Percentiles rank a stretch among this genome's conserved stretches.
Evolutionary conservation across 371 early-diverging fungal genomes (phyloP).

Genomic region (Haplosporangium sp.): DNA sequence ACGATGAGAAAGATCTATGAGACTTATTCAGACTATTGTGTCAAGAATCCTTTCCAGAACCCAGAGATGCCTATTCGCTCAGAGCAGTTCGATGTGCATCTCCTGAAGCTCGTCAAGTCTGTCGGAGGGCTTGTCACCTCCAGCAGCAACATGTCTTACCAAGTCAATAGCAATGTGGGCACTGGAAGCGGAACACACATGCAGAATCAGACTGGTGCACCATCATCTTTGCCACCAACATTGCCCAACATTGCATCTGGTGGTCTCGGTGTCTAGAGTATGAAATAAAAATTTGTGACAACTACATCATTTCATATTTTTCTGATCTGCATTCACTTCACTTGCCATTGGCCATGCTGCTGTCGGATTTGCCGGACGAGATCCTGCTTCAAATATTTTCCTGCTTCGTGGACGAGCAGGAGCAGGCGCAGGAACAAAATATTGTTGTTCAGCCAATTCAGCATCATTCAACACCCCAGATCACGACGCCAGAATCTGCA

Average conservation of each 20-base stretch:
- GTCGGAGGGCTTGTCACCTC: slow-evolving; percentile 36
- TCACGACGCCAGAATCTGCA: too few relatives aligned
- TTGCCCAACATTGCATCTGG: slow-evolving; percentile 42
- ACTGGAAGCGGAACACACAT: not conserved
- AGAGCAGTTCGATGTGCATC: slow-evolving; percentile 90
- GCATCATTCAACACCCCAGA: not conserved
- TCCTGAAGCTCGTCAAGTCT: slow-evolving; percentile 77
- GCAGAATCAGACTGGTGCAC: not conserved
- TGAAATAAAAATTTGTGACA: slow-evolving; percentile 83
- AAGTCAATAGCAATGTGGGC: slow-evolving; percentile 2
- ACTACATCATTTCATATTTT: slow-evolving; percentile 92
- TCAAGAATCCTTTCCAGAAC: slow-evolving; percentile 99
- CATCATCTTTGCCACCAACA: slow-evolving; percentile 13
- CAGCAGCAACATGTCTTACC: slow-evolving; percentile 14
- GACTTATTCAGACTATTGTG: slow-evolving; percentile 94
- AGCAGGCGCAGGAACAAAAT: not conserved
- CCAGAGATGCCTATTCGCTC: slow-evolving; percentile 99
- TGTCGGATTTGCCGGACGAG: slow-evolving; percentile 23
- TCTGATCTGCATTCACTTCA: slow-evolving; percentile 87
- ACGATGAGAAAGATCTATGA: slow-evolving; percentile 85
- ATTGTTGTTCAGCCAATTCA: too few relatives aligned
- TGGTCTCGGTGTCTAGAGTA: slow-evolving; percentile 26
- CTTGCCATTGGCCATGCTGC: slow-evolving; percentile 87
- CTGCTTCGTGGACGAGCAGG: slow-evolving; percentile 1
- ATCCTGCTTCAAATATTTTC: slow-evolving; percentile 30